These are phyloP conservation scores for Mucor racemosus DNA, from an alignment of 371 early-diverging fungal genomes.

Conservation along the genomic window DNA sequence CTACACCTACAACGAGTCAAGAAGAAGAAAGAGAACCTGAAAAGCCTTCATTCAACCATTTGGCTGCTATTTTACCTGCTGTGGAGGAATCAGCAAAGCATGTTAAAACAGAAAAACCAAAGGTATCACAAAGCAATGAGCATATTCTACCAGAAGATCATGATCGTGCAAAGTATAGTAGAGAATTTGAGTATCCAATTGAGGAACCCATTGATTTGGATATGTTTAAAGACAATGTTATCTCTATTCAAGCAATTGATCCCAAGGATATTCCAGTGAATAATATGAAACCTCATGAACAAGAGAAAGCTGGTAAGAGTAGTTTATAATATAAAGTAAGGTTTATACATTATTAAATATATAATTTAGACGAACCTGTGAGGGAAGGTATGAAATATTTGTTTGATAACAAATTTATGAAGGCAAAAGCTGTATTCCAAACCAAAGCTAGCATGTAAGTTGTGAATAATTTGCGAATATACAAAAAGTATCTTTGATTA, in stretches of 20 bases:
- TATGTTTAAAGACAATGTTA: slow-evolving; percentile 48
- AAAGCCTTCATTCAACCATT: slow-evolving; percentile 11
- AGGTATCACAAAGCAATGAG: not conserved
- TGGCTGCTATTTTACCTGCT: slow-evolving; percentile 32
- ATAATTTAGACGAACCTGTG: slow-evolving; percentile 42
- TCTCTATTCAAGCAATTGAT: slow-evolving; percentile 43
- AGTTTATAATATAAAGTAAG: no score
- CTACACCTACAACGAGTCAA: not conserved
- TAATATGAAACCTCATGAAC: slow-evolving; percentile 53
- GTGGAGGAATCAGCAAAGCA: slow-evolving; percentile 22
- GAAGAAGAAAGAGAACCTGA: not conserved
- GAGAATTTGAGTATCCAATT: slow-evolving; percentile 32
- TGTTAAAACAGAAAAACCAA: not conserved
- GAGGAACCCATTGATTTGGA: slow-evolving; percentile 50
- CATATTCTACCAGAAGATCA: slow-evolving; percentile 17
- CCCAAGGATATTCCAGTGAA: slow-evolving; percentile 50
- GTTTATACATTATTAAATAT: not conserved
- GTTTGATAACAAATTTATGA: slow-evolving; percentile 59
- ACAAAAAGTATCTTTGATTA: not conserved
- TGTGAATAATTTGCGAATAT: not conserved
- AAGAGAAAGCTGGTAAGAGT: slow-evolving; percentile 54
- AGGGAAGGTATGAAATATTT: slow-evolving; percentile 46
- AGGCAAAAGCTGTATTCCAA: slow-evolving; percentile 49
- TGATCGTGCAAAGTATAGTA: slow-evolving; percentile 21
- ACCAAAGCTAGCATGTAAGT: slow-evolving; percentile 43